Conservation (phyloP, 2,329 filamentous ascomycete species). For the Phialemoniopsis sp. region DNA sequence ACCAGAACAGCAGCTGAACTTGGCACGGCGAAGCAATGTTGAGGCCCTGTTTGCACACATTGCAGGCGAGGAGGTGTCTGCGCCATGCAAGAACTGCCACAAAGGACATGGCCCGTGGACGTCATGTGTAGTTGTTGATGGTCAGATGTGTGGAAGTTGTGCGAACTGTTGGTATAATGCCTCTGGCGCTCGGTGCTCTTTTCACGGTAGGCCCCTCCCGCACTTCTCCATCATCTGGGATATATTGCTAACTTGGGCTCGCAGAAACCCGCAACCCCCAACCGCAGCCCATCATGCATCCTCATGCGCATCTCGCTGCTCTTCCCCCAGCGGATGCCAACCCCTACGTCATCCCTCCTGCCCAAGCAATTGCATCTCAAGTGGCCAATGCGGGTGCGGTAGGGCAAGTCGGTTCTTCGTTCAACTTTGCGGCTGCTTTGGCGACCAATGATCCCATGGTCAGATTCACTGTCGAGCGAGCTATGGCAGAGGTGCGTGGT, state of each 20-base stretch:
- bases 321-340: constrained; percentile 19
- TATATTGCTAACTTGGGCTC: not conserved
- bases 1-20: constrained; percentile 49
- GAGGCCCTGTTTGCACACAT: constrained; percentile 56
- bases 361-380: constrained; percentile 3
- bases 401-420: constrained; percentile 7
- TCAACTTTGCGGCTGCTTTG: constrained; percentile 8
- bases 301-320: constrained; percentile 18
- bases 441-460: constrained; percentile 29
- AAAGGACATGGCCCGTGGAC: constrained; percentile 58
- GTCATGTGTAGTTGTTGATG: constrained; percentile 53
- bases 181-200: constrained; percentile 54
- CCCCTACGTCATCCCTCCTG: not conserved
- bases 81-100: constrained; percentile 56
- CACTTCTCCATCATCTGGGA: not conserved
- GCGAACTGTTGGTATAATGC: constrained; percentile 63
- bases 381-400: constrained; percentile 7
- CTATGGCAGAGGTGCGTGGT: constrained; percentile 38
- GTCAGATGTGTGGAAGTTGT: constrained; percentile 58
- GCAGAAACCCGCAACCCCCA: constrained; percentile 41
- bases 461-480: constrained; percentile 37
- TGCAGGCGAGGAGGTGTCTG: constrained; percentile 40
- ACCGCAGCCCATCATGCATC: constrained; percentile 25
- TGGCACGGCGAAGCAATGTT: constrained; percentile 54
- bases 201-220: constrained; percentile 43